Conservation (phyloP, 1,284 basidiomycete species). For the Rhodotorula sp. region DNA sequence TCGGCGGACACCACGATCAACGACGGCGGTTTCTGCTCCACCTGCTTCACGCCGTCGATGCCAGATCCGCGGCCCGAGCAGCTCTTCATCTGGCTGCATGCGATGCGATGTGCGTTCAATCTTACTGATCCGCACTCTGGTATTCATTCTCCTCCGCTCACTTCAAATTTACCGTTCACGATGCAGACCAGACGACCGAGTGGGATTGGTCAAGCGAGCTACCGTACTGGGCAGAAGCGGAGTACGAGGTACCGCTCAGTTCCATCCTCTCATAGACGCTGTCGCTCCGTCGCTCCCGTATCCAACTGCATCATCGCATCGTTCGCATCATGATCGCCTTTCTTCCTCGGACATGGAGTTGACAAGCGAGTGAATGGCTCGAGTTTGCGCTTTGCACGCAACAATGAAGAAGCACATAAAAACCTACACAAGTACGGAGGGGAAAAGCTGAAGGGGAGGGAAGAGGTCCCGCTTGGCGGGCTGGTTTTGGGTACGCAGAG, state of each 20-base stretch:
- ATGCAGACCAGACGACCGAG: conserved; percentile 41
- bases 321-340: too few species aligned
- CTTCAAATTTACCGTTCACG: neutral
- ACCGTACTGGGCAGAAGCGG: conserved; percentile 44
- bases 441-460: too few species aligned
- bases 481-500: too few species aligned
- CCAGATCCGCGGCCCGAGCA: conserved; percentile 87
- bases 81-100: conserved; percentile 91
- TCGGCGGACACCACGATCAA: conserved; percentile 54
- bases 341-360: too few species aligned
- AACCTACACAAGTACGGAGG: too few species aligned
- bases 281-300: too few species aligned
- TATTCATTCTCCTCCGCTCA: too few species aligned
- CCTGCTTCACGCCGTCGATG: conserved; percentile 85
- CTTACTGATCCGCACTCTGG: neutral
- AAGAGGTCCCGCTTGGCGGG: too few species aligned
- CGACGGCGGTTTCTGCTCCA: conserved; percentile 64
- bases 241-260: conserved; percentile 32
- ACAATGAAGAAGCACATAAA: too few species aligned
- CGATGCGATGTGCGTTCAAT: conserved; percentile 60
- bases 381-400: too few species aligned
- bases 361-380: too few species aligned
- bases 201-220: conserved; percentile 44
- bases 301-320: too few species aligned
- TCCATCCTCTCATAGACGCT: conserved; percentile 19